These are phyloP conservation scores for Boletus coccyginus DNA, from an alignment of 768 basidiomycete genomes.

Conservation along the genomic window DNA sequence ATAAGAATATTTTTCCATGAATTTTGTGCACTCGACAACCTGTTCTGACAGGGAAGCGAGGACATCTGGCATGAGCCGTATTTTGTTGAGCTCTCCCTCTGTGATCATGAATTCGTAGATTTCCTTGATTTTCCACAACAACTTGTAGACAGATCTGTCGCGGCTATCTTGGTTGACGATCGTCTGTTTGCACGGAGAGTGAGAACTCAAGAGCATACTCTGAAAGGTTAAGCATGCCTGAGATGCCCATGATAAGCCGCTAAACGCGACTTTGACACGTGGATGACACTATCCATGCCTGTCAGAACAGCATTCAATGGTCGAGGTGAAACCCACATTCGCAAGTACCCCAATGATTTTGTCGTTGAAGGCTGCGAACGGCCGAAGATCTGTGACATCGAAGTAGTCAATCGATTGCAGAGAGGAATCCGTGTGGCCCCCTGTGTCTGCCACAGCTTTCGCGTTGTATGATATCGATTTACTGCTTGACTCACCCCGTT, in stretches of 20 bases:
- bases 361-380: not conserved
- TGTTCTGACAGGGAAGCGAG: not conserved
- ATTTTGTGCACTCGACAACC: not conserved
- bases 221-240: not conserved
- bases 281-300: not conserved
- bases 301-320: not conserved
- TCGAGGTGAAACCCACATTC: not conserved
- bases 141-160: not conserved
- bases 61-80: not conserved
- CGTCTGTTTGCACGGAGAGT: not conserved
- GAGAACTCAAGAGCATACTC: not conserved
- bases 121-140: not conserved
- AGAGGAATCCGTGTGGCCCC: not conserved
- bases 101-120: not conserved
- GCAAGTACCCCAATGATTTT: not conserved
- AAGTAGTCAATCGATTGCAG: not conserved
- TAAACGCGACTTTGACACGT: not conserved
- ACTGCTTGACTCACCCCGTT: not conserved
- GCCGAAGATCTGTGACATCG: not conserved
- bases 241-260: not conserved
- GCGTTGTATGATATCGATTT: not conserved
- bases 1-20: not conserved
- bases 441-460: not conserved
- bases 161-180: not conserved
- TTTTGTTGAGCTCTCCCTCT: not conserved